Conservation (phyloP, 169 alveolate genomes). For the Eimeria maxima region DNA sequence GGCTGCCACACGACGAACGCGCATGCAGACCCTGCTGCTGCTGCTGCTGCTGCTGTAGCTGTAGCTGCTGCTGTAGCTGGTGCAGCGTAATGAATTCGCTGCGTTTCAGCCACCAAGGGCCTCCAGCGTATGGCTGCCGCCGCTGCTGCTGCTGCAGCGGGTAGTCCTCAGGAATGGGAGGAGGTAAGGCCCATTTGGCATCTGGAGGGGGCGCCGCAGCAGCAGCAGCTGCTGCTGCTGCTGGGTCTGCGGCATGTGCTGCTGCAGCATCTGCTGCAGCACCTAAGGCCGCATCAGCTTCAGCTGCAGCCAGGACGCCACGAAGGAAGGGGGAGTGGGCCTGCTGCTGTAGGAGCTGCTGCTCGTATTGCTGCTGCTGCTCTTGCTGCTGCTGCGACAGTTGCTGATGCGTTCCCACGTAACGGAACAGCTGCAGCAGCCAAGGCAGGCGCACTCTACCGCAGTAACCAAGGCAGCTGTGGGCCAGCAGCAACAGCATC, state of each 20-base stretch:
- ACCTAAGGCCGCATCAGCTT: slow-evolving; percentile 39
- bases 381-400: slow-evolving; percentile 52
- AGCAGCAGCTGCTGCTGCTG: slow-evolving; percentile 61
- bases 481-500: slow-evolving; percentile 60
- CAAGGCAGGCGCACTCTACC: slow-evolving; percentile 62
- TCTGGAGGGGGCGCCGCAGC: slow-evolving; percentile 42
- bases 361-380: slow-evolving; percentile 48
- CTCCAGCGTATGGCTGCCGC: slow-evolving; percentile 69
- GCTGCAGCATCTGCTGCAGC: slow-evolving; percentile 65
- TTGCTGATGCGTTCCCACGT: slow-evolving; percentile 9
- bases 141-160: slow-evolving; percentile 74
- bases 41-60: slow-evolving; percentile 1
- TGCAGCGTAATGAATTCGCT: slow-evolving; percentile 74
- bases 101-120: slow-evolving; percentile 83
- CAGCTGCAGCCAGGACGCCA: slow-evolving; percentile 63
- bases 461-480: slow-evolving; percentile 22
- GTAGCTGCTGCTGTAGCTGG: slow-evolving; percentile 60
- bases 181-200: slow-evolving; percentile 25
- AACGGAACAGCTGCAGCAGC: slow-evolving; percentile 60
- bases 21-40: slow-evolving; percentile 68
- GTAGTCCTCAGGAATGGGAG: slow-evolving; percentile 70
- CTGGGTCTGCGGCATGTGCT: slow-evolving; percentile 23
- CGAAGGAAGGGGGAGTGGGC: slow-evolving; percentile 24
- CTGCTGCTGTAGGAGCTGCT: slow-evolving; percentile 24
- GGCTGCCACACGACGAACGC: neutral